Conservation (phyloP, 805 yeast species). For the Saccharomycopsis sp. region DNA sequence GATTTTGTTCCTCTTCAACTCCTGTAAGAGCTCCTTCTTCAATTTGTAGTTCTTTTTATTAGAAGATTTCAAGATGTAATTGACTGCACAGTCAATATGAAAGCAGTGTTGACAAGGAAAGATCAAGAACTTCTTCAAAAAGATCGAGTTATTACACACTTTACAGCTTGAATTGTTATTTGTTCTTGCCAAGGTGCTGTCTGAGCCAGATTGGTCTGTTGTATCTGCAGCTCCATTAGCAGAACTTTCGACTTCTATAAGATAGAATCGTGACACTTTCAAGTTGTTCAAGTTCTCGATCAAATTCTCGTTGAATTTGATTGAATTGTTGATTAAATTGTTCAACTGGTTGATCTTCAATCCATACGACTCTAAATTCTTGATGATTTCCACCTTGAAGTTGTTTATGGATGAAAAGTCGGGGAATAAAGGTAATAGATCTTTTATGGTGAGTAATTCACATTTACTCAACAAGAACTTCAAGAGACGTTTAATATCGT, state of each 20-base stretch:
- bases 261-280: constrained; percentile 23
- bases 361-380: constrained; percentile 71
- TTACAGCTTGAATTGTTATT: constrained; percentile 40
- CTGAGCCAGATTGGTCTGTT: neutral
- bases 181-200: neutral
- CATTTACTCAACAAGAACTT: constrained; percentile 38
- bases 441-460: constrained; percentile 61
- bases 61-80: constrained; percentile 49
- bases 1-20: constrained; percentile 29
- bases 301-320: constrained; percentile 53
- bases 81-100: constrained; percentile 82
- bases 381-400: constrained; percentile 76
- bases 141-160: constrained; percentile 60
- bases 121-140: constrained; percentile 65
- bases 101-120: constrained; percentile 90
- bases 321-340: constrained; percentile 68
- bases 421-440: constrained; percentile 77
- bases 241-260: constrained; percentile 13
- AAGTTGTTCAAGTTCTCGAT: constrained; percentile 49
- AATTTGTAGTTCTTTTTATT: constrained; percentile 62
- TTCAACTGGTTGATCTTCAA: constrained; percentile 57
- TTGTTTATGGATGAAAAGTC: constrained; percentile 76
- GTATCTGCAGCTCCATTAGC: neutral
- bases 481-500: constrained; percentile 28
- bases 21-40: constrained; percentile 47